These are phyloP conservation scores for Furcasterigmium sp. DNA, from an alignment of 2,329 filamentous ascomycete species.

Conservation along the genomic window DNA sequence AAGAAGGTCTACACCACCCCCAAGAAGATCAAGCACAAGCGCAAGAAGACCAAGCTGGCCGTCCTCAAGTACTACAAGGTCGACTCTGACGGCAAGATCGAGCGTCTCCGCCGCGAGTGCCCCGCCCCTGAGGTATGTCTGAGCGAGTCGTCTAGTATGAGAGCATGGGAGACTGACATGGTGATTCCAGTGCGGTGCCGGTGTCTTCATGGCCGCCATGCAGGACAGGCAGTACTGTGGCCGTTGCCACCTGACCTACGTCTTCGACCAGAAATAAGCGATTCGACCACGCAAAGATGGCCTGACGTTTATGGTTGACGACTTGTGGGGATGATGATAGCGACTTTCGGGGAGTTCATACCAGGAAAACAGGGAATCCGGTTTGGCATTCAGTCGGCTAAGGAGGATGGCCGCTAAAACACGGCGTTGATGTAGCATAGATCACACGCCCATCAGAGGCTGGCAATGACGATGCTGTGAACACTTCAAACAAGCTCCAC, in stretches of 20 bases:
- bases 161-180: slow-evolving; percentile 24
- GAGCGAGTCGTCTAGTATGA: accelerated
- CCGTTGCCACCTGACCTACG: slow-evolving; percentile 68
- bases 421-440: slow-evolving; percentile 38
- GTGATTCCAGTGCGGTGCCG: slow-evolving; percentile 85
- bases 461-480: slow-evolving; percentile 14
- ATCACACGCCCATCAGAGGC: slow-evolving; percentile 25
- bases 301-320: neutral
- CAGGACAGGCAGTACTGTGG: slow-evolving; percentile 98
- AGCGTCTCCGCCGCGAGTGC: slow-evolving; percentile 98
- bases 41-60: slow-evolving; percentile 99
- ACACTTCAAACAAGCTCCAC: too few relatives aligned
- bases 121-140: slow-evolving; percentile 76
- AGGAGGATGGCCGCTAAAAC: slow-evolving; percentile 27
- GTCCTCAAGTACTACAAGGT: slow-evolving; percentile 99
- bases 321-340: neutral
- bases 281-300: slow-evolving; percentile 1
- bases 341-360: slow-evolving; percentile 9
- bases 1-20: slow-evolving; percentile 99
- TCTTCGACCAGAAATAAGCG: slow-evolving; percentile 62
- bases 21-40: slow-evolving; percentile 99
- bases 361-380: slow-evolving; percentile 6
- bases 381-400: slow-evolving; percentile 13
- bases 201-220: slow-evolving; percentile 99
- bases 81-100: slow-evolving; percentile 98